A percentile compares a stretch with the other conserved stretches of the same genome.
Evolutionary conservation across 225 moss, liverwort and hornwort species (phyloP).

Genomic region (Neckera pumila): DNA sequence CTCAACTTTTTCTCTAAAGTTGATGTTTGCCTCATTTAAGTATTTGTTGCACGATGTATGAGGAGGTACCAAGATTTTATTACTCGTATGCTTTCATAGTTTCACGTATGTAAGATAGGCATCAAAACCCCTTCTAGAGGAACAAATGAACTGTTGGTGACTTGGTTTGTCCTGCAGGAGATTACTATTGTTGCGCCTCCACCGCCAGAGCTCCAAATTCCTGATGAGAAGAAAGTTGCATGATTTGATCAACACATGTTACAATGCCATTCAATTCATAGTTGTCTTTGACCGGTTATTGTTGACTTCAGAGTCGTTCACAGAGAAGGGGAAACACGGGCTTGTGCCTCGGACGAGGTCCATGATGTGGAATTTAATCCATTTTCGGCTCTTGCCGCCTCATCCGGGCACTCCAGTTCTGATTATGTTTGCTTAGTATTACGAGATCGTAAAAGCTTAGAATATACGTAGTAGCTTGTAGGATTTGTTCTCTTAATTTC

Average conservation of each 20-base stretch:
- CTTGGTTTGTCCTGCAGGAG: constrained; percentile 26
- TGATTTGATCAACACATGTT: not conserved
- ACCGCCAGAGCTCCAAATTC: constrained; percentile 36
- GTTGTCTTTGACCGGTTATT: not conserved
- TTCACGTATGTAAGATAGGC: not conserved
- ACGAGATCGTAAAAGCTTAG: not conserved
- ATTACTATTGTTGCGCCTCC: constrained; percentile 51
- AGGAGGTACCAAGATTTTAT: not conserved
- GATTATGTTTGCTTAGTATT: not conserved
- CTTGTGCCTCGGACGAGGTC: not conserved
- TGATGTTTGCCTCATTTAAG: not conserved
- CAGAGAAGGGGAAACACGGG: not conserved
- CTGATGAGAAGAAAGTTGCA: not conserved
- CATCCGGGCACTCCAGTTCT: not conserved
- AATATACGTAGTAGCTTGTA: not conserved
- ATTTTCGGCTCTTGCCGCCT: not conserved
- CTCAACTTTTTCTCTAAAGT: not conserved
- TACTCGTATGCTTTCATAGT: not conserved
- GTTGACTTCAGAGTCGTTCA: not conserved
- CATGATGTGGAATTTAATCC: not conserved
- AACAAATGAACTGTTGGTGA: not conserved
- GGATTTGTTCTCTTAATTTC: not conserved
- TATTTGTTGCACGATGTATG: not conserved
- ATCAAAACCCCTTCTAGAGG: not conserved
- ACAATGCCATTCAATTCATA: not conserved